These are phyloP conservation scores for Penicillium corylophilum DNA, from an alignment of 2,329 filamentous ascomycete species.

Conservation along the genomic window DNA sequence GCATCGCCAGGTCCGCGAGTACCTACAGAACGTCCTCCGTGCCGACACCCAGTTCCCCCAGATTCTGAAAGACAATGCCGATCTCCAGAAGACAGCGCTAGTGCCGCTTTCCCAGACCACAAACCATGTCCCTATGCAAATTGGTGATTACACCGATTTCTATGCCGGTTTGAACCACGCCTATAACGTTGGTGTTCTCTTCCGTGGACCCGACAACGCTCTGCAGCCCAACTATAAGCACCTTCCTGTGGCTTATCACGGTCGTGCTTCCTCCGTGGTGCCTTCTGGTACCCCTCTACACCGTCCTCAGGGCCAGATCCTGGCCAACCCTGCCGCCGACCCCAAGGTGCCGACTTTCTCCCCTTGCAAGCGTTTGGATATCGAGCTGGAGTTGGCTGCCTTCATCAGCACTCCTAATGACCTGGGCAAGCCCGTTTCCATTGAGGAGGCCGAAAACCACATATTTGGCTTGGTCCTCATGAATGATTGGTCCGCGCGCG, in stretches of 20 bases:
- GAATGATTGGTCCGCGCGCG: conserved; percentile 84
- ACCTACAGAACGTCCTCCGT: conserved; percentile 66
- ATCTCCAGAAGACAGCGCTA: conserved; percentile 58
- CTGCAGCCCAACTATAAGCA: conserved; percentile 80
- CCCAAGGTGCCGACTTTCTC: conserved; percentile 64
- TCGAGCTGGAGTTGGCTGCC: conserved; percentile 77
- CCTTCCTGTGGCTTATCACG: conserved; percentile 79
- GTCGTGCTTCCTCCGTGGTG: conserved; percentile 72
- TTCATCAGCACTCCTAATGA: conserved; percentile 67
- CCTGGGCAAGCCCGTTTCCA: conserved; percentile 62
- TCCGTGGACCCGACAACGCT: conserved; percentile 70
- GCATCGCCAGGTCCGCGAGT: conserved; percentile 66
- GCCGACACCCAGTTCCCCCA: conserved; percentile 59
- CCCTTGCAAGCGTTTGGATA: conserved; percentile 67
- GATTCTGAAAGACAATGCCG: conserved; percentile 62
- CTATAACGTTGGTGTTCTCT: conserved; percentile 68
- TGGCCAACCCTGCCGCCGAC: conserved; percentile 61
- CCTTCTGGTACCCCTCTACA: conserved; percentile 70
- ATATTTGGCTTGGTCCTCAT: conserved; percentile 79
- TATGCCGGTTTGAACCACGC: conserved; percentile 80
- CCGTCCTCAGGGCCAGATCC: conserved; percentile 73
- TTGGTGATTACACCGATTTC: conserved; percentile 84
- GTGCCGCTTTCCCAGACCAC: conserved; percentile 59
- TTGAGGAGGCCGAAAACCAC: conserved; percentile 65
- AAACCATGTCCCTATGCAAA: conserved; percentile 71